phyloP scores from a whole-genome alignment of 2,329 filamentous ascomycete genomes.

The Aureobasidium sp. region DNA sequence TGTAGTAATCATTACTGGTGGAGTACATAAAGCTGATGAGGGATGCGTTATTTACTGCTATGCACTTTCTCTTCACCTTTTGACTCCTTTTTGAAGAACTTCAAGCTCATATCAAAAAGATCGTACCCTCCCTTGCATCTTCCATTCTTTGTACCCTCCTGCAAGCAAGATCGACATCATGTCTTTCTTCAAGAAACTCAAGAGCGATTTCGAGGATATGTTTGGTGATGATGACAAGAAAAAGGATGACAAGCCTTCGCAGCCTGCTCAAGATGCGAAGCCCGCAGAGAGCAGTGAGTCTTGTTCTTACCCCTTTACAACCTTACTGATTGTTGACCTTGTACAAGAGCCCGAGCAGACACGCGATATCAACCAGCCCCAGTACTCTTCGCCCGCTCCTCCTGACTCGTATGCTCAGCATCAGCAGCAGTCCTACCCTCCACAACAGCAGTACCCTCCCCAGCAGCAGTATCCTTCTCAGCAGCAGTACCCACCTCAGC shows the following conservation, averaged over 20 bases:
- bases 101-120: background rate
- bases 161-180: conserved; percentile 23
- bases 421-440: conserved; percentile 25
- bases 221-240: conserved; percentile 26
- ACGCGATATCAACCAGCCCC: conserved; percentile 1
- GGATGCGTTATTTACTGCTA: conserved; percentile 3
- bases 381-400: conserved; percentile 1
- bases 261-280: conserved; percentile 19
- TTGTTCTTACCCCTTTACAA: background rate
- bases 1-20: background rate
- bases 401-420: conserved; percentile 22
- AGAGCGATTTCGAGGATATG: conserved; percentile 38
- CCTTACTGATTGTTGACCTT: conserved; percentile 2
- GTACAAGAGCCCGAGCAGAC: background rate
- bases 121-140: background rate
- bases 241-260: conserved; percentile 24
- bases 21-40: conserved; percentile 2
- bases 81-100: background rate
- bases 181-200: conserved; percentile 43
- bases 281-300: conserved; percentile 10
- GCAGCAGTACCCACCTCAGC: conserved; percentile 10
- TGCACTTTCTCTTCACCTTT: background rate
- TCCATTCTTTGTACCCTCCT: background rate
- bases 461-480: conserved; percentile 20
- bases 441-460: conserved; percentile 22